A percentile compares a stretch with the other conserved stretches of the same genome.
Conservation (phyloP, 306 rosid genomes). For the Corylus heterophylla region DNA sequence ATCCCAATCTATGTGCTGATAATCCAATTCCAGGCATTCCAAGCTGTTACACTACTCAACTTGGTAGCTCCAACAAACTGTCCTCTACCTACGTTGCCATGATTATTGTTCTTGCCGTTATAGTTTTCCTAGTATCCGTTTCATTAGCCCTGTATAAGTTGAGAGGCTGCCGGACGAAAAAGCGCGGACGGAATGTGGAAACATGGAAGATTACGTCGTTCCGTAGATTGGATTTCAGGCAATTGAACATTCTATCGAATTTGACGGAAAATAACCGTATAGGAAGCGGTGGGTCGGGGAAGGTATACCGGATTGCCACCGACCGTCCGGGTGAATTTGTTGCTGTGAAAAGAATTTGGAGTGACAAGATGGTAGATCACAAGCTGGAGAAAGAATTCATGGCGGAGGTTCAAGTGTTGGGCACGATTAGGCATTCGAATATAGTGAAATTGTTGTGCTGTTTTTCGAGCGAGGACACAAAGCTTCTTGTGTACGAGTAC, state of each 20-base stretch:
- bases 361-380: constrained; percentile 38
- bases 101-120: constrained; percentile 32
- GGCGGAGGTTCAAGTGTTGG: constrained; percentile 71
- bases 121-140: constrained; percentile 32
- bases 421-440: constrained; percentile 76
- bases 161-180: constrained; percentile 35
- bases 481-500: constrained; percentile 86
- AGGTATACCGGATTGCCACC: constrained; percentile 64
- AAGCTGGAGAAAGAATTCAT: constrained; percentile 63
- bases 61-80: constrained; percentile 30
- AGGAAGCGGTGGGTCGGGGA: constrained; percentile 89
- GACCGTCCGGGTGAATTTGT: constrained; percentile 46
- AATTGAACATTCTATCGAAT: constrained; percentile 45
- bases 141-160: constrained; percentile 28
- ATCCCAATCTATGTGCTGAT: constrained; percentile 59
- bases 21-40: constrained; percentile 38
- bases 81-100: constrained; percentile 43
- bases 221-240: constrained; percentile 64
- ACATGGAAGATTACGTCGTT: constrained; percentile 85
- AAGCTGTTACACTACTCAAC: constrained; percentile 40
- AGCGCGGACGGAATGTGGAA: constrained; percentile 32
- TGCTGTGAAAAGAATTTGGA: constrained; percentile 80
- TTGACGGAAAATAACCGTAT: constrained; percentile 71
- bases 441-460: constrained; percentile 84
- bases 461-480: constrained; percentile 65